Percentiles rank a stretch among this genome's conserved stretches.
Conservation (phyloP, 495 filamentous ascomycete genomes). For the Penicillium simplicissimum region DNA sequence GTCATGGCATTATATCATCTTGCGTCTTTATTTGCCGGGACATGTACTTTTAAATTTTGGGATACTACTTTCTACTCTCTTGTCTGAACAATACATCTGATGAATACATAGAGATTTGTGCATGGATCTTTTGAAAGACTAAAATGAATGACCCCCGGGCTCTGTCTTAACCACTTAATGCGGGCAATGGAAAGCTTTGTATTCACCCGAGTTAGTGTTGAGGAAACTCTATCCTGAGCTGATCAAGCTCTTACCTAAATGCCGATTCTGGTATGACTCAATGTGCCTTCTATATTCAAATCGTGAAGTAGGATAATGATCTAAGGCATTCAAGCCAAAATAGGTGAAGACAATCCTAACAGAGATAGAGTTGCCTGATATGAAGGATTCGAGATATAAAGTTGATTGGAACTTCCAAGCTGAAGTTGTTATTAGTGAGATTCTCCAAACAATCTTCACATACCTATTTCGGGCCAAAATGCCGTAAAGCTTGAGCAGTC, state of each 20-base stretch:
- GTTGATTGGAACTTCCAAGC: neutral
- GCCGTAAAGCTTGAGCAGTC: too few species aligned
- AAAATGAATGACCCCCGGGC: neutral
- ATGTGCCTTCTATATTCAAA: too few species aligned
- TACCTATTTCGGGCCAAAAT: neutral
- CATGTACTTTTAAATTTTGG: slow-evolving; percentile 32
- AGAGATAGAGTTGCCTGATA: neutral
- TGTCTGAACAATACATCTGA: slow-evolving; percentile 32
- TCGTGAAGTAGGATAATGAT: too few species aligned
- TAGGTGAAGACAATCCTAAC: too few species aligned
- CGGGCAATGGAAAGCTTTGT: neutral
- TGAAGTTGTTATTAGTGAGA: too few species aligned
- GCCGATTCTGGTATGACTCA: too few species aligned
- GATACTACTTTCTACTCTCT: slow-evolving; percentile 35
- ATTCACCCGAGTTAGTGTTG: neutral
- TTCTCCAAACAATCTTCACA: too few species aligned
- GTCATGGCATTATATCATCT: slow-evolving; percentile 29
- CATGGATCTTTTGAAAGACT: neutral
- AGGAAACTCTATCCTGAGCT: too few species aligned
- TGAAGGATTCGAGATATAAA: neutral
- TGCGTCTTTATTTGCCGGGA: slow-evolving; percentile 18
- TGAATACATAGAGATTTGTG: neutral
- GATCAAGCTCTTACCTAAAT: too few species aligned
- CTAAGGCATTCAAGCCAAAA: neutral
- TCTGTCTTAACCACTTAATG: neutral